Percentiles rank a stretch among this genome's conserved stretches.
phyloP scores from a whole-genome alignment of 805 yeast genomes.

The Starmerella bombicola region DNA sequence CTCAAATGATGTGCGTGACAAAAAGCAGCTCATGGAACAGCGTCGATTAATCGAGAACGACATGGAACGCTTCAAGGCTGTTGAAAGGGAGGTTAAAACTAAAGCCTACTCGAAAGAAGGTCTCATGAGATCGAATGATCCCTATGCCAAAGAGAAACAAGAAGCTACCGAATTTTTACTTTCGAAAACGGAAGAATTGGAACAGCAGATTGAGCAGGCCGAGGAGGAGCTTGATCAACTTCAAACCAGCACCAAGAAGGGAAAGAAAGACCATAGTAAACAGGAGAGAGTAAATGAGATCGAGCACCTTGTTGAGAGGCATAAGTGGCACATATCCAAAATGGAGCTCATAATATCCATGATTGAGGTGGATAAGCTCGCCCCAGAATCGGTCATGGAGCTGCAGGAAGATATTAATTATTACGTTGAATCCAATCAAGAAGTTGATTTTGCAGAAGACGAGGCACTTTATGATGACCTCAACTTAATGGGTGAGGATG shows the following conservation, averaged over 20 bases:
- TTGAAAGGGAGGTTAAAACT: constrained; percentile 84
- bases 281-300: constrained; percentile 51
- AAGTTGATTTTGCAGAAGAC: constrained; percentile 84
- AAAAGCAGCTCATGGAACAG: constrained; percentile 66
- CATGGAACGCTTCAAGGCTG: constrained; percentile 92
- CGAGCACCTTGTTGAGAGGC: constrained; percentile 54
- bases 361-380: constrained; percentile 68
- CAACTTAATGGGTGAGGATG: constrained; percentile 49
- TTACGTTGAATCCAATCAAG: constrained; percentile 87
- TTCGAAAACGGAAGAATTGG: constrained; percentile 63
- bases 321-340: constrained; percentile 63
- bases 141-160: constrained; percentile 65
- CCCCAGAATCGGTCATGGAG: constrained; percentile 60
- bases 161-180: constrained; percentile 61
- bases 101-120: constrained; percentile 94
- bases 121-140: constrained; percentile 59
- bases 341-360: constrained; percentile 66
- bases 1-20: constrained; percentile 83
- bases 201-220: constrained; percentile 63
- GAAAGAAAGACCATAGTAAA: constrained; percentile 45
- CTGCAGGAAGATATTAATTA: constrained; percentile 83
- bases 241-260: constrained; percentile 41
- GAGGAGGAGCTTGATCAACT: constrained; percentile 58
- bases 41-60: constrained; percentile 49
- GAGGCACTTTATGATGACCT: constrained; percentile 84